phyloP scores from a whole-genome alignment of 192 early-diverging fungal genomes.

The Gamsiella multidivaricata region DNA sequence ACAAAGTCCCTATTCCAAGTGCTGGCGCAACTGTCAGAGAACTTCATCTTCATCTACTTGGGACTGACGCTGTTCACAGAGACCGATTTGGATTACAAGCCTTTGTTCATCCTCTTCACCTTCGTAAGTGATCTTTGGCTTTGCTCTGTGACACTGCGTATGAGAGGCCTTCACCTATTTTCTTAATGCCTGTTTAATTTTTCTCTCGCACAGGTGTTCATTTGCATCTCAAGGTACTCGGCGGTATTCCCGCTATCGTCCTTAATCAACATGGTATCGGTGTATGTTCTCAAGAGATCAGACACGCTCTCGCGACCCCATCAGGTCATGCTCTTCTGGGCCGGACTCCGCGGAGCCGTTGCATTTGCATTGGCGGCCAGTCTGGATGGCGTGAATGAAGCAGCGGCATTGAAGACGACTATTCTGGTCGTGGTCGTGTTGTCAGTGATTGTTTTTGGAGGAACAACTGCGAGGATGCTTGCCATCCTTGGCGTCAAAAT shows the following conservation, averaged over 20 bases:
- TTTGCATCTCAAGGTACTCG: conserved; percentile 87
- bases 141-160: not conserved
- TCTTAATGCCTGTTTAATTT: not conserved
- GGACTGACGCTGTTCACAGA: conserved; percentile 93
- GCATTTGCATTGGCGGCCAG: conserved; percentile 94
- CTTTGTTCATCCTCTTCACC: conserved; percentile 80
- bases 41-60: conserved; percentile 97
- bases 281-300: conserved; percentile 60
- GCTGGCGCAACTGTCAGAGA: conserved; percentile 92
- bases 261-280: conserved; percentile 81
- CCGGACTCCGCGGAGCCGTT: conserved; percentile 91
- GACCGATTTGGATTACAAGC: conserved; percentile 74
- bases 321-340: conserved; percentile 97
- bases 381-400: conserved; percentile 71
- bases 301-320: conserved; percentile 68
- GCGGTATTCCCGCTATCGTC: conserved; percentile 87
- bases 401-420: conserved; percentile 83
- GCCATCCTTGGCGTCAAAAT: conserved; percentile 80
- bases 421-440: conserved; percentile 93
- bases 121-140: conserved; percentile 60
- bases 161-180: not conserved
- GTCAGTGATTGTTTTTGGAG: conserved; percentile 92
- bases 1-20: conserved; percentile 94
- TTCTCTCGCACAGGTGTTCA: conserved; percentile 66
- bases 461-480: conserved; percentile 86